A percentile compares a stretch with the other conserved stretches of the same genome.
phyloP scores from a whole-genome alignment of 257 asterid species.

The Gentiana macrophylla region DNA sequence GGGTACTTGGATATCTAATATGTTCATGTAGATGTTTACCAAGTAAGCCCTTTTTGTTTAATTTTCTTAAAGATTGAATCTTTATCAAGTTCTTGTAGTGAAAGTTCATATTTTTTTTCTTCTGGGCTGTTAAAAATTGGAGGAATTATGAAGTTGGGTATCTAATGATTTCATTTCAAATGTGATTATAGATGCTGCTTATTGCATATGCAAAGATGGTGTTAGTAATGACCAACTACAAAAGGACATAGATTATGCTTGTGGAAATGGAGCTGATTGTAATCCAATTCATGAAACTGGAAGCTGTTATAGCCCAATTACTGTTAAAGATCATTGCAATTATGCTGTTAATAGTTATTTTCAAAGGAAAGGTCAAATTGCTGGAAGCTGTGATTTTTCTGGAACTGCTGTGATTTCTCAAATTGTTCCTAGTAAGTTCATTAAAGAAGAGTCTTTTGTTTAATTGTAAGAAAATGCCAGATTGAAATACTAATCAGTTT shows the following conservation, averaged over 20 bases:
- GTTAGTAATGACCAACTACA: slow-evolving; percentile 29
- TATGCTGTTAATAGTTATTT: slow-evolving; percentile 86
- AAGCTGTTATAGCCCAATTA: slow-evolving; percentile 63
- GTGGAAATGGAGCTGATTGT: slow-evolving; percentile 83
- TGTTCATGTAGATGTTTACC: not conserved
- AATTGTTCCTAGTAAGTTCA: slow-evolving; percentile 41
- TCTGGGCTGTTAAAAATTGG: not conserved
- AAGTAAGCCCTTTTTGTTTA: too few species aligned
- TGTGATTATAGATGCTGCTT: slow-evolving; percentile 39
- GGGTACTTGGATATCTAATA: slow-evolving; percentile 14
- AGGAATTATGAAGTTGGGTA: too few species aligned
- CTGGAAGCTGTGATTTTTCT: slow-evolving; percentile 58
- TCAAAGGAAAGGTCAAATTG: slow-evolving; percentile 37
- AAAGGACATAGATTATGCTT: slow-evolving; percentile 75
- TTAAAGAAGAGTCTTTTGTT: not conserved
- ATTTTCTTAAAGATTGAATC: not conserved
- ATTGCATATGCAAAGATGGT: slow-evolving; percentile 58
- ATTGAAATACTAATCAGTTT: slow-evolving; percentile 1
- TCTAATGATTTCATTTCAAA: not conserved
- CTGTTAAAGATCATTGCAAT: slow-evolving; percentile 68
- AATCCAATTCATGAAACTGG: slow-evolving; percentile 50
- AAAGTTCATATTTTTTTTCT: too few species aligned
- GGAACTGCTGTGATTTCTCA: slow-evolving; percentile 38
- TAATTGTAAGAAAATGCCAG: not conserved
- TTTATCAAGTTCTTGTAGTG: not conserved